These are phyloP conservation scores for Ceratobasidium sp. DNA, from an alignment of 1,284 basidiomycete genomes.

Conservation along the genomic window DNA sequence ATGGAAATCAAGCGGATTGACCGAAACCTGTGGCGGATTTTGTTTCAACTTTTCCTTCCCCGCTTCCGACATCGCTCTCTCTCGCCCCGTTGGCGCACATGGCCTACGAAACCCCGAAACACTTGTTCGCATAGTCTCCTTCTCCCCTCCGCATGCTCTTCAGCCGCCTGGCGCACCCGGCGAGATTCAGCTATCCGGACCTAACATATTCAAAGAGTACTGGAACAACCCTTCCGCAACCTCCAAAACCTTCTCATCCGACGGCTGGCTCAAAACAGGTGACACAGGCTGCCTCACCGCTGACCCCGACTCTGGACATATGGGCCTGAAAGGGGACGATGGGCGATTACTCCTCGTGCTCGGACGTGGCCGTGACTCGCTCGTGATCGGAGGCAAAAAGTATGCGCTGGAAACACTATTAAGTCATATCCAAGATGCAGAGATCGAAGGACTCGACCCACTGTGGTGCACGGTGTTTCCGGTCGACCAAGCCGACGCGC, in stretches of 20 bases:
- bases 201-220: slow-evolving; percentile 24
- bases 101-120: slow-evolving; percentile 13
- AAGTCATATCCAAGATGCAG: slow-evolving; percentile 9
- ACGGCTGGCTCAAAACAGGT: slow-evolving; percentile 13
- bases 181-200: slow-evolving; percentile 3
- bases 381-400: slow-evolving; percentile 5
- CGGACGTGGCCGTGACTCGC: slow-evolving; percentile 15
- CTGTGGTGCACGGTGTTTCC: slow-evolving; percentile 23
- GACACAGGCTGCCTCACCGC: slow-evolving; percentile 7
- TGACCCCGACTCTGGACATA: background rate
- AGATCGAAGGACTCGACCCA: slow-evolving; percentile 6
- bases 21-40: slow-evolving; percentile 17
- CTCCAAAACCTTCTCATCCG: background rate
- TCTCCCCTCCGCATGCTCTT: background rate
- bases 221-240: slow-evolving; percentile 13
- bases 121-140: background rate
- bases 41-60: slow-evolving; percentile 8
- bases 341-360: slow-evolving; percentile 7
- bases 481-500: background rate
- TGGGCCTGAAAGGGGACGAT: slow-evolving; percentile 7
- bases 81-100: background rate
- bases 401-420: slow-evolving; percentile 8
- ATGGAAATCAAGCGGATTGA: background rate
- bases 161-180: slow-evolving; percentile 1
- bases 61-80: slow-evolving; percentile 1